phyloP scores from a whole-genome alignment of 495 filamentous ascomycete species.

The Podospora conica region DNA sequence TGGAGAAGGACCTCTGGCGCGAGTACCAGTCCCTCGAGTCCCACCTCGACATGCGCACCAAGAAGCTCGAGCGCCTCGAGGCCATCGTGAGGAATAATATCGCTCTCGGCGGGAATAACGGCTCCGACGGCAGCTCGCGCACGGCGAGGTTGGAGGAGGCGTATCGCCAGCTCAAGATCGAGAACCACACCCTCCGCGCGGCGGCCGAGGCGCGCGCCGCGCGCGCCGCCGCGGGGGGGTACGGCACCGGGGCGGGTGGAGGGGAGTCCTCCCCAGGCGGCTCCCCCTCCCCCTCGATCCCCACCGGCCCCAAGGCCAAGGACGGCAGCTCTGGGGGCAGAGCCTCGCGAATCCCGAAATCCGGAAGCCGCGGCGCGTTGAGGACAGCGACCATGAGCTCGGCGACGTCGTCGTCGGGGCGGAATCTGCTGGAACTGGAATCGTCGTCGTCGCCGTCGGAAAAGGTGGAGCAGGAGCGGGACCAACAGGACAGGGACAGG shows the following conservation, averaged over 20 bases:
- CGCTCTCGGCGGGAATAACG: conserved; percentile 34
- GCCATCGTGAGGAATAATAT: conserved; percentile 55
- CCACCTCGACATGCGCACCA: conserved; percentile 68
- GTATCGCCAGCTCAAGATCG: conserved; percentile 76
- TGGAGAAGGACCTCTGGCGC: conserved; percentile 82
- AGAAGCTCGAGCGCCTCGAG: conserved; percentile 85
- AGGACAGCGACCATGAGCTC: conserved; percentile 3
- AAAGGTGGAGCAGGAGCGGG: too few species aligned
- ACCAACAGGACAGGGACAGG: neutral
- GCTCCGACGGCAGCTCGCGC: conserved; percentile 45
- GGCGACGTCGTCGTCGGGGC: conserved; percentile 19
- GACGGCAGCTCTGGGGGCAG: conserved; percentile 17
- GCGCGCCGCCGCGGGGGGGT: conserved; percentile 30
- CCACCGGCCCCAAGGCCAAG: conserved; percentile 40
- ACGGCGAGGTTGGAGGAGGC: conserved; percentile 67
- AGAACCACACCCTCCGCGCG: conserved; percentile 66
- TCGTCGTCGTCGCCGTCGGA: neutral
- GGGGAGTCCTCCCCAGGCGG: conserved; percentile 23
- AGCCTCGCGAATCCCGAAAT: conserved; percentile 32
- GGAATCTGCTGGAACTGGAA: conserved; percentile 14
- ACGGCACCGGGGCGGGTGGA: conserved; percentile 18
- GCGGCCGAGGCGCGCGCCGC: conserved; percentile 39
- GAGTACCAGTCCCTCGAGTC: conserved; percentile 85
- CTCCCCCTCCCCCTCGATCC: conserved; percentile 45
- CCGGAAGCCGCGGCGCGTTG: conserved; percentile 15